Base-by-base conservation (phyloP, 2,329 filamentous ascomycete species). In the Pseudocercospora fuligena region DNA sequence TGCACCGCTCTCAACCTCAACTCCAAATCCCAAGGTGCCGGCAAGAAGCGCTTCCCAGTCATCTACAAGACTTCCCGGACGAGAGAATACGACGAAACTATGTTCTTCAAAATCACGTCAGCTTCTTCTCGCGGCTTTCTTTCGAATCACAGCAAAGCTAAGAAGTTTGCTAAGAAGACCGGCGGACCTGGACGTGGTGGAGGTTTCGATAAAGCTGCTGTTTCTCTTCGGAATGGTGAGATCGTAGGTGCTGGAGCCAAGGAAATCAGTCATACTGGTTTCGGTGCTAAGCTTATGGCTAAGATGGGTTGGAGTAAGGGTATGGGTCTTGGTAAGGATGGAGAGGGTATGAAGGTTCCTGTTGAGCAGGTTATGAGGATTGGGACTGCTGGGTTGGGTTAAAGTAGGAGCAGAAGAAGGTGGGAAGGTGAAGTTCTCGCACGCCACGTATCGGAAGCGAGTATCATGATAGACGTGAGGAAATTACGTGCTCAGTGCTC, bases 301-400 rank as follows among this genome's bases (percentile, higher is more conserved):
- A 98, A 95, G 81, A 98, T 98, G 95, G 95, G 95, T 3, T 99
- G 95, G 94, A 91, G 87, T 68, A 90, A 86, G 61, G 95, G 95
- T 5, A 97, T 90, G 75, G 92, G 91, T 1, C 85, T 99, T 0
- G 95, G 95, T 61, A 88, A 92, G 11, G 77, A 83, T 1, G 89
- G 96, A 69, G 97, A 96, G 78, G 95, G 95, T 33, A 95, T 97
- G 61, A 80, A 97, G 70, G 88, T 92, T 68, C 94, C 94, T 0
- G 91, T 99, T 25, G 86, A 89, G 27, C 94, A 97, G 70, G 88
- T 95, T 27, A 91, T 99, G 72, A 97, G 97, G 81, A 92, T 89
- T 43, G 89, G 88, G 9, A 96, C 93, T 77, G 90, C 92, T 23
- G 95, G 95, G 1, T 80, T 99, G 57, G 93, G 92, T 21, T 88